Conservation (phyloP, 202 grass and related monocot species). For the Digitaria exilis region DNA sequence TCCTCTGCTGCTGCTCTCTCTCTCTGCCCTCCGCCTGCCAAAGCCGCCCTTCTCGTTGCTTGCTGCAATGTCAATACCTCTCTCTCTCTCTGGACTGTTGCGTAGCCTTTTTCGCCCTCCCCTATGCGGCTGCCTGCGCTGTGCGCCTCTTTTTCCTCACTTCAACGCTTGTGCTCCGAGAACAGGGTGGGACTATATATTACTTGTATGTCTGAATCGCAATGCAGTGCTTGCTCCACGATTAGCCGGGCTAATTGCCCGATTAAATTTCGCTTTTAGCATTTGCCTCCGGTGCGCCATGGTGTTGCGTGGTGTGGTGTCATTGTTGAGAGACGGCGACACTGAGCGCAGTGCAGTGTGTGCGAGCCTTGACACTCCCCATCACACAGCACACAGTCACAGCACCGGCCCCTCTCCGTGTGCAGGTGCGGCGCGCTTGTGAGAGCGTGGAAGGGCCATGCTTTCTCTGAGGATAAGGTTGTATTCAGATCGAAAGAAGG, state of each 20-base stretch:
- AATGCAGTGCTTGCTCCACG: neutral
- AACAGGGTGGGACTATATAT: neutral
- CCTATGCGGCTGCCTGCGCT: neutral
- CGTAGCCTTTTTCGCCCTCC: constrained; percentile 31
- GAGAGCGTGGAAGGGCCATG: neutral
- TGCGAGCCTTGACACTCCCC: neutral
- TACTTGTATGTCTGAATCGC: neutral
- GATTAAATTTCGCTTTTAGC: neutral
- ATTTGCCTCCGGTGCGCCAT: neutral
- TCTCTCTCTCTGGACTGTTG: constrained; percentile 2
- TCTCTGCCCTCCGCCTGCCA: constrained; percentile 29
- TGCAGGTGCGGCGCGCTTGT: neutral
- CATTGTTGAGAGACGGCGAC: neutral
- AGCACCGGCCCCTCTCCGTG: constrained; percentile 55
- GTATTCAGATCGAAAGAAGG: too few relatives aligned
- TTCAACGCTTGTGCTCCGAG: constrained; percentile 38
- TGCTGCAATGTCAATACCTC: constrained; percentile 47
- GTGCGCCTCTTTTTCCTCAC: constrained; percentile 36
- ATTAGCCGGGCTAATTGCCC: constrained; percentile 30
- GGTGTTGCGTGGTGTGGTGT: neutral
- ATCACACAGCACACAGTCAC: neutral
- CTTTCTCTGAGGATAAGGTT: neutral
- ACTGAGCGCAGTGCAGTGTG: neutral
- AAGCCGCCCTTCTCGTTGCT: constrained; percentile 46
- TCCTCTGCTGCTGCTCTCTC: neutral